Percentiles rank a stretch among this genome's conserved stretches.
Evolutionary conservation across 2,329 filamentous ascomycete genomes (phyloP).

Genomic region (Sporothrix protearum): DNA sequence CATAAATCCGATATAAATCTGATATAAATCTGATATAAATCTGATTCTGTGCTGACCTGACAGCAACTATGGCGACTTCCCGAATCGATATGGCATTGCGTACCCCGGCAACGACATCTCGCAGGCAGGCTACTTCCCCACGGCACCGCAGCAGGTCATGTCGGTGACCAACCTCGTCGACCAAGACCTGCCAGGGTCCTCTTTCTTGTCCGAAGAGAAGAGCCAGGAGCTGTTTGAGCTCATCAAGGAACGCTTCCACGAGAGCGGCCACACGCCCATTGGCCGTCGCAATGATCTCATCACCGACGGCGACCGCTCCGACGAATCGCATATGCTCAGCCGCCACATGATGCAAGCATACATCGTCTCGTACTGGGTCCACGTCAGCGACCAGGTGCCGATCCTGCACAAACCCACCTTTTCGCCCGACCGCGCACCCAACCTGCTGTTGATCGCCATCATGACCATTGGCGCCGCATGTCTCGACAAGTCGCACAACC

Average conservation of each 20-base stretch:
- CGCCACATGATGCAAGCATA: slow-evolving; percentile 95
- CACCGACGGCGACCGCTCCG: slow-evolving; percentile 70
- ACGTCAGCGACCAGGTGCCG: slow-evolving; percentile 90
- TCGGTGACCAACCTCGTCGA: slow-evolving; percentile 82
- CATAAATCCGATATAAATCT: too few relatives aligned
- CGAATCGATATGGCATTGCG: slow-evolving; percentile 47
- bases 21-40: too few relatives aligned
- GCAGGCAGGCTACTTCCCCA: slow-evolving; percentile 54
- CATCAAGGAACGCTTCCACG: slow-evolving; percentile 76
- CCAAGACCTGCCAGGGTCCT: slow-evolving; percentile 72
- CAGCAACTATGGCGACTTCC: slow-evolving; percentile 52
- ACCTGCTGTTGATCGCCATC: slow-evolving; percentile 78
- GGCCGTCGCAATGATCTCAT: slow-evolving; percentile 73
- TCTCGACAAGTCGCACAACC: slow-evolving; percentile 75
- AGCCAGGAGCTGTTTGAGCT: slow-evolving; percentile 77
- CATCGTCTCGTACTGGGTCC: slow-evolving; percentile 87
- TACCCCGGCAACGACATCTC: slow-evolving; percentile 49
- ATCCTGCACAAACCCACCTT: slow-evolving; percentile 95
- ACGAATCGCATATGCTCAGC: slow-evolving; percentile 66
- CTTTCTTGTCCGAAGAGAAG: slow-evolving; percentile 81
- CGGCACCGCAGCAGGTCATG: slow-evolving; percentile 74
- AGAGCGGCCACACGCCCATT: slow-evolving; percentile 69
- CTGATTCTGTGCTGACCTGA: neutral
- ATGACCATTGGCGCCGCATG: slow-evolving; percentile 91
- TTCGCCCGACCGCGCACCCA: slow-evolving; percentile 79